Conservation (phyloP, 257 asterid genomes). For the Nicotiana knightiana region DNA sequence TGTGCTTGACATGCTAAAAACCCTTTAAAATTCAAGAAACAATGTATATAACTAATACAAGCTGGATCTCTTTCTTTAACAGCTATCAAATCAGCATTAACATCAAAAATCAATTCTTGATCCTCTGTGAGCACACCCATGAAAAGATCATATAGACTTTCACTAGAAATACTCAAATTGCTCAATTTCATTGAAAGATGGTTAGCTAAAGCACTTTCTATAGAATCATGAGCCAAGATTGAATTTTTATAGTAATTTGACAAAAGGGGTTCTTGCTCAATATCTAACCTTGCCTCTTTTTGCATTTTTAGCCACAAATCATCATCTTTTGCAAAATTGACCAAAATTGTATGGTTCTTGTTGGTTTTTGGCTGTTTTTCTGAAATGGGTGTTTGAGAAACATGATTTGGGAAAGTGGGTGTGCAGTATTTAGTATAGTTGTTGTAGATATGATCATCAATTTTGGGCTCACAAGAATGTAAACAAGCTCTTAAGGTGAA, state of each 20-base stretch:
- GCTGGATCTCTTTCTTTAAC: constrained; percentile 91
- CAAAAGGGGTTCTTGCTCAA: constrained; percentile 63
- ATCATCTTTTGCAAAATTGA: constrained; percentile 5
- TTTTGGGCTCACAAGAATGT: constrained; percentile 30
- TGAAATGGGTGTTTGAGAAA: constrained; percentile 32
- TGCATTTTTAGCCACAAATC: constrained; percentile 58
- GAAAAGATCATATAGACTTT: constrained; percentile 49
- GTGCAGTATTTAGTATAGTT: constrained; percentile 34
- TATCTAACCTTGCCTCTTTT: constrained; percentile 63
- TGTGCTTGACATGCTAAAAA: constrained; percentile 76
- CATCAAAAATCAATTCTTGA: constrained; percentile 43
- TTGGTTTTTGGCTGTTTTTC: constrained; percentile 13
- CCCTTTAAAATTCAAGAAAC: constrained; percentile 80
- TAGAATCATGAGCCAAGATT: constrained; percentile 48
- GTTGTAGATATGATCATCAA: constrained; percentile 32
- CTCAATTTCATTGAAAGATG: constrained; percentile 56
- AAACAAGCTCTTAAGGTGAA: constrained; percentile 51
- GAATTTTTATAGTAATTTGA: constrained; percentile 48
- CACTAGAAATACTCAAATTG: constrained; percentile 39
- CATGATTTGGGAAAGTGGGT: constrained; percentile 31
- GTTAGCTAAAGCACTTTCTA: constrained; percentile 57
- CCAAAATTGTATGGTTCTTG: background rate
- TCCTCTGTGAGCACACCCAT: constrained; percentile 40
- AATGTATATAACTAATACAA: constrained; percentile 70
- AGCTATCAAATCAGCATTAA: constrained; percentile 53